Conservation (phyloP, 2,329 filamentous ascomycete species). For the Blastomyces percursus region DNA sequence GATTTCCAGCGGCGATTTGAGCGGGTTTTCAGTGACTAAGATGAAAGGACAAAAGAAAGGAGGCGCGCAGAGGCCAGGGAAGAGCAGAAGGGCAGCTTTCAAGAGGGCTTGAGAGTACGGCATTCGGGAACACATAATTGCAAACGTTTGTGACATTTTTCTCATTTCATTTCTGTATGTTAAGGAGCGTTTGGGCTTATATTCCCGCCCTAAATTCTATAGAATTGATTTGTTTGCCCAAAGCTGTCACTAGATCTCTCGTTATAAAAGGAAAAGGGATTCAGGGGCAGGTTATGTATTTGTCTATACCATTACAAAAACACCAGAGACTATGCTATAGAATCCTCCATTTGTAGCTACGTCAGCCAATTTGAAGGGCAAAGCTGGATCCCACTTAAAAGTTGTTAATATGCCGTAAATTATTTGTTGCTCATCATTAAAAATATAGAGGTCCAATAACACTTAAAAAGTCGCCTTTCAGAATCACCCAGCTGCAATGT, state of each 20-base stretch:
- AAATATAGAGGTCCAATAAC: neutral
- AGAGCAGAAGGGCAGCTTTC: slow-evolving; percentile 36
- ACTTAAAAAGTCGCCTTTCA: neutral
- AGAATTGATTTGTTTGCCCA: neutral
- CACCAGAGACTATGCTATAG: neutral
- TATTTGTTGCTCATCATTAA: neutral
- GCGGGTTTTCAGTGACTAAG: slow-evolving; percentile 67
- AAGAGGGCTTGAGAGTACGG: slow-evolving; percentile 16
- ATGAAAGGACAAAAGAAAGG: slow-evolving; percentile 55
- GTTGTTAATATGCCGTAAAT: neutral
- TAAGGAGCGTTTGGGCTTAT: neutral
- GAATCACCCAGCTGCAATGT: neutral
- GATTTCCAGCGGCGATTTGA: slow-evolving; percentile 66
- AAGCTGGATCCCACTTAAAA: neutral
- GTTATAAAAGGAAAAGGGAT: neutral
- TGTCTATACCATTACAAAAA: neutral
- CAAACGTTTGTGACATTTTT: neutral
- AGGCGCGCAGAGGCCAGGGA: slow-evolving; percentile 40
- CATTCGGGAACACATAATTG: neutral
- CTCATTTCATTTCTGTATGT: neutral
- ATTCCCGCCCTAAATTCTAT: neutral
- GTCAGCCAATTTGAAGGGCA: neutral
- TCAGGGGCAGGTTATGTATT: neutral
- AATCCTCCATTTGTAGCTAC: neutral
- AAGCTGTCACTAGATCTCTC: neutral